Base-by-base conservation (phyloP, 768 basidiomycete species). In the Heimioporus sp. region DNA sequence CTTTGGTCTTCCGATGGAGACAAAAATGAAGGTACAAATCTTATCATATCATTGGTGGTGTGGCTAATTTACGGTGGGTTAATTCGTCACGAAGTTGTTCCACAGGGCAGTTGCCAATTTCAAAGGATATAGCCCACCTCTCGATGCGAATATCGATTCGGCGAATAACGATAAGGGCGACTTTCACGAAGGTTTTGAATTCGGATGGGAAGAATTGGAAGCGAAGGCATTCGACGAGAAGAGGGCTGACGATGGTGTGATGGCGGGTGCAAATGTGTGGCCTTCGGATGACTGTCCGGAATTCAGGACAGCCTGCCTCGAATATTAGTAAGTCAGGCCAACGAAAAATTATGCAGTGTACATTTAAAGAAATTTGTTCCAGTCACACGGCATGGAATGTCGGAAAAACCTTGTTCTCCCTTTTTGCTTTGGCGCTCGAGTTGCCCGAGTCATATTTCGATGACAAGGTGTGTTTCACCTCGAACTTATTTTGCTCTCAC, bases 181-280 rank as follows among this genome's bases (percentile, higher is more conserved):
- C 64, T 69, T 95, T 48, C 91, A 95, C 63, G 93, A 98, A 66
- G 92, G 87, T 3, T 96, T 94, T 65, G 87, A 93, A 59, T 77
- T 96, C 51, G 90, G 91, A 4, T 86, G 81, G 78, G 87, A 92
- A 63, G 68, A 73, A 21, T 63, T 79, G 0, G 59, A 72, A 11
- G 50, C 60, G 9, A 63, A 63, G 51, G 49, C 30, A 0, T 32
- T 56, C 21, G 63, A 70, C 53, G 58, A 65, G 45, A 60, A 69
- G 41, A 59, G 65, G 52, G 36, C 59, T 32, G 61, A 76, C 8
- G 75, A 78, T 39, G 85, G 86, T 12, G 74, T 71, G 5, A 86
- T 90, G 83, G 71, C 79, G 10, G 86, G 83, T 1, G 80, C 76
- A 6, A 94, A 95, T 58, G 78, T 87, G 41, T 96, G 92, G 92